Evolutionary conservation across 1,284 basidiomycete genomes (phyloP).

Genomic region (Marasmius sp.): DNA sequence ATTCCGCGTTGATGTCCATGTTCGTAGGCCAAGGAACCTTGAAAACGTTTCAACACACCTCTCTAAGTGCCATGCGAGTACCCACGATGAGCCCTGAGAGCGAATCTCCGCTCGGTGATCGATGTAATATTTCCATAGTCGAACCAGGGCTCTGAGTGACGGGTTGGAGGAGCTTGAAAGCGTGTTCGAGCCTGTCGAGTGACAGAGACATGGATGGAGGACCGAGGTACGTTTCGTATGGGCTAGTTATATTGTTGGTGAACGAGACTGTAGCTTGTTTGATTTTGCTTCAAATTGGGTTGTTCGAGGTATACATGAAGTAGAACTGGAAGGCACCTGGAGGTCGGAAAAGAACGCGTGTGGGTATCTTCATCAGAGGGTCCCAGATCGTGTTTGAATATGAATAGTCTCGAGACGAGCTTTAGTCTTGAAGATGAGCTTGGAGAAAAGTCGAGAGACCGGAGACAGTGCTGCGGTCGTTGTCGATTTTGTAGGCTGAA

Average conservation of each 20-base stretch:
- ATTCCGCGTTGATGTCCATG: neutral
- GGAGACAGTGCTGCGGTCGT: neutral
- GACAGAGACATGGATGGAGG: neutral
- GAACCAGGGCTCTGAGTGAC: conserved; percentile 31
- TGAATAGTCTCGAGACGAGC: neutral
- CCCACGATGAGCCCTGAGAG: conserved; percentile 43
- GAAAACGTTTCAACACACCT: conserved; percentile 40
- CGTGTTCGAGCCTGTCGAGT: neutral
- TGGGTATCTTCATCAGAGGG: neutral
- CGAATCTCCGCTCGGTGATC: conserved; percentile 25
- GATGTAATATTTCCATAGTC: conserved; percentile 41
- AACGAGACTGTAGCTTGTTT: neutral
- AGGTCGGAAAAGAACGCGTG: neutral
- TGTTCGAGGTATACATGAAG: conserved; percentile 27
- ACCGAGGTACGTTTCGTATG: neutral
- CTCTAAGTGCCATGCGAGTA: conserved; percentile 42
- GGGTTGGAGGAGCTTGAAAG: neutral
- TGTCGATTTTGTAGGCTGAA: conserved; percentile 13
- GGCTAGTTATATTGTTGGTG: neutral
- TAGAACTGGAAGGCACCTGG: conserved; percentile 7
- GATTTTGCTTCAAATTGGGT: conserved; percentile 24
- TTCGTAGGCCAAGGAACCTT: conserved; percentile 21
- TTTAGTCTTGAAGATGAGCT: neutral
- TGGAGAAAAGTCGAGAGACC: neutral
- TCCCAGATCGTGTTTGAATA: neutral